Evolutionary conservation across 345 rosid genomes (phyloP).

Genomic region (Salix exigua): DNA sequence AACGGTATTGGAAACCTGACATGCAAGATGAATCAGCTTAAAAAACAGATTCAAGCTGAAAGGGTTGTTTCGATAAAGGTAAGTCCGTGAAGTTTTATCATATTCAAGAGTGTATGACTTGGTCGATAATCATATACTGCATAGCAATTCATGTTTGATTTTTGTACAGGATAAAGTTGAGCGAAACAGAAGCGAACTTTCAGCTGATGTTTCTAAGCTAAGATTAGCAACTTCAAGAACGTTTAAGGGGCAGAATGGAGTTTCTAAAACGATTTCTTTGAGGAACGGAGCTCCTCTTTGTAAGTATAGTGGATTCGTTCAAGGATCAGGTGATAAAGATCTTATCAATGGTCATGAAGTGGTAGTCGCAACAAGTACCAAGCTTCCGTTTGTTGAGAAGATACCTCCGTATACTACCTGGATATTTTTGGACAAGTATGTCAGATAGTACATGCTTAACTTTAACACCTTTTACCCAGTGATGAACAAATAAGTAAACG

Average conservation of each 20-base stretch:
- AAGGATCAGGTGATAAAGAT: conserved; percentile 66
- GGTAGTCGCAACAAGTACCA: conserved; percentile 34
- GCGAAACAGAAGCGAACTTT: conserved; percentile 57
- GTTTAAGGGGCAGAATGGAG: conserved; percentile 29
- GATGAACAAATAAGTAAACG: not conserved
- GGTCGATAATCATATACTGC: not conserved
- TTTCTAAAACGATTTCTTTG: conserved; percentile 28
- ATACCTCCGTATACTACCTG: conserved; percentile 92
- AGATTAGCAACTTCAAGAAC: conserved; percentile 42
- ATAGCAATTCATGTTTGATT: conserved; percentile 3
- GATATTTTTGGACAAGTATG: conserved; percentile 93
- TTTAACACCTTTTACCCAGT: not conserved
- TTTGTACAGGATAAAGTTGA: conserved; percentile 60
- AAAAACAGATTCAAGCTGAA: conserved; percentile 70
- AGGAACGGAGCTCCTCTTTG: conserved; percentile 58
- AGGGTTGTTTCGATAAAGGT: conserved; percentile 60
- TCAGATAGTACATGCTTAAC: not conserved
- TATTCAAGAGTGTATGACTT: not conserved
- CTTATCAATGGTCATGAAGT: conserved; percentile 58
- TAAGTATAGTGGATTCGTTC: conserved; percentile 49
- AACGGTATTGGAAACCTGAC: conserved; percentile 52
- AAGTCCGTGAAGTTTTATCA: conserved; percentile 16
- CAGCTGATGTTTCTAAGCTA: conserved; percentile 40
- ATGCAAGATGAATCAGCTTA: conserved; percentile 64
- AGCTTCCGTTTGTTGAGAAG: conserved; percentile 63